A percentile compares a stretch with the other conserved stretches of the same genome.
Conservation (phyloP, 2,329 filamentous ascomycete species). For the Exophiala sideris region DNA sequence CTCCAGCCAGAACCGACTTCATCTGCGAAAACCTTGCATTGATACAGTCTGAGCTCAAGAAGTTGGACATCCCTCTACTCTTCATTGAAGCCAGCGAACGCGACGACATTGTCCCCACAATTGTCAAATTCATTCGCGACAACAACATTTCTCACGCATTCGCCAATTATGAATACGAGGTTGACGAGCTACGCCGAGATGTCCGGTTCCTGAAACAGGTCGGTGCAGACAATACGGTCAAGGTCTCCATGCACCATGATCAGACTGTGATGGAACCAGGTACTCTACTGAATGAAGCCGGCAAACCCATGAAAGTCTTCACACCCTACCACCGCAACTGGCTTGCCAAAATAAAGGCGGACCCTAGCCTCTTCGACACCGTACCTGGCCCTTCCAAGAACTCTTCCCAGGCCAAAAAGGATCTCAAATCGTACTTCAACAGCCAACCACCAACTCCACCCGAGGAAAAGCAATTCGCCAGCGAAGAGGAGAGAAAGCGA, state of each 20-base stretch:
- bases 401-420: constrained; percentile 36
- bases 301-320: constrained; percentile 51
- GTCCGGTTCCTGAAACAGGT: constrained; percentile 41
- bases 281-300: constrained; percentile 39
- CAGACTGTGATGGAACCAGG: constrained; percentile 50
- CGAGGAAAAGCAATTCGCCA: constrained; percentile 33
- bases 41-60: constrained; percentile 45
- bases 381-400: constrained; percentile 39
- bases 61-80: constrained; percentile 49
- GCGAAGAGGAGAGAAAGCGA: constrained; percentile 32
- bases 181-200: constrained; percentile 46
- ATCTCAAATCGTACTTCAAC: constrained; percentile 33
- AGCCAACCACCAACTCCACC: constrained; percentile 32
- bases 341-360: constrained; percentile 42
- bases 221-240: constrained; percentile 30
- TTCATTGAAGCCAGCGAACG: constrained; percentile 44
- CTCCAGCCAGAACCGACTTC: constrained; percentile 48
- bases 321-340: constrained; percentile 50
- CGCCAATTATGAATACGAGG: constrained; percentile 47
- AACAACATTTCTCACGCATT: constrained; percentile 47
- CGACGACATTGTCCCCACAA: constrained; percentile 40
- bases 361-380: constrained; percentile 44
- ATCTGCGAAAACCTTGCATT: constrained; percentile 44
- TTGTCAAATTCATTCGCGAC: constrained; percentile 44
- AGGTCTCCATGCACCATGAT: constrained; percentile 47